A percentile compares a stretch with the other conserved stretches of the same genome.
phyloP scores from a whole-genome alignment of 495 filamentous ascomycete genomes.

The Lasiosphaeria hispida region DNA sequence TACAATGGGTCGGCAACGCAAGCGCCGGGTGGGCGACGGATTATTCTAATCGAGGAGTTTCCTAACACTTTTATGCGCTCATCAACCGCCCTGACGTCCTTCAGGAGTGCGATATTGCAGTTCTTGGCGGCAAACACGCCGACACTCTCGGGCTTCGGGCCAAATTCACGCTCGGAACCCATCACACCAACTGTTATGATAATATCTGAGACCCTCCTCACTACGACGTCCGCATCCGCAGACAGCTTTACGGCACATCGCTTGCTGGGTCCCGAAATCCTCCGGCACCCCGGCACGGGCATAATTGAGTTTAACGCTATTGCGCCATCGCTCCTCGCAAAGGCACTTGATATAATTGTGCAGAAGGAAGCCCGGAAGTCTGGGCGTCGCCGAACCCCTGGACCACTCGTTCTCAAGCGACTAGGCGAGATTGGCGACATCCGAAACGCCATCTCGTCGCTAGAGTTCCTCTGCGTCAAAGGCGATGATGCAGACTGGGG shows the following conservation, averaged over 20 bases:
- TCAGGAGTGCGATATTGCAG: slow-evolving; percentile 70
- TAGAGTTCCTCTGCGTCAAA: slow-evolving; percentile 87
- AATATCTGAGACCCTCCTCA: slow-evolving; percentile 81
- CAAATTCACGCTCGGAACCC: slow-evolving; percentile 30
- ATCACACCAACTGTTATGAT: slow-evolving; percentile 81
- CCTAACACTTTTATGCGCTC: slow-evolving; percentile 74
- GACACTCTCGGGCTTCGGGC: slow-evolving; percentile 37
- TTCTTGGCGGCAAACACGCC: slow-evolving; percentile 65
- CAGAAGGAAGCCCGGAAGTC: slow-evolving; percentile 75
- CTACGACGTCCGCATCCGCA: slow-evolving; percentile 68
- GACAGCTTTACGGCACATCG: slow-evolving; percentile 90
- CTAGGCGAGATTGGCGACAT: slow-evolving; percentile 86
- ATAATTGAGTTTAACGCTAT: slow-evolving; percentile 90
- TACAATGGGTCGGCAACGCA: background rate
- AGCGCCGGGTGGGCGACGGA: slow-evolving; percentile 30
- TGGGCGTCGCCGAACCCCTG: slow-evolving; percentile 63
- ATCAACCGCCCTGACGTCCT: slow-evolving; percentile 65
- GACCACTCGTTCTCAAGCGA: slow-evolving; percentile 66
- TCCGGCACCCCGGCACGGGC: slow-evolving; percentile 69
- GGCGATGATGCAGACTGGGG: slow-evolving; percentile 67
- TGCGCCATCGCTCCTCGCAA: slow-evolving; percentile 80
- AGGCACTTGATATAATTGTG: slow-evolving; percentile 75
- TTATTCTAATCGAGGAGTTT: slow-evolving; percentile 93
- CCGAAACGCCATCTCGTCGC: slow-evolving; percentile 79
- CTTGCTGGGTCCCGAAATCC: slow-evolving; percentile 79